phyloP scores from a whole-genome alignment of 2,329 filamentous ascomycete species.

The Seiridium cupressi region DNA sequence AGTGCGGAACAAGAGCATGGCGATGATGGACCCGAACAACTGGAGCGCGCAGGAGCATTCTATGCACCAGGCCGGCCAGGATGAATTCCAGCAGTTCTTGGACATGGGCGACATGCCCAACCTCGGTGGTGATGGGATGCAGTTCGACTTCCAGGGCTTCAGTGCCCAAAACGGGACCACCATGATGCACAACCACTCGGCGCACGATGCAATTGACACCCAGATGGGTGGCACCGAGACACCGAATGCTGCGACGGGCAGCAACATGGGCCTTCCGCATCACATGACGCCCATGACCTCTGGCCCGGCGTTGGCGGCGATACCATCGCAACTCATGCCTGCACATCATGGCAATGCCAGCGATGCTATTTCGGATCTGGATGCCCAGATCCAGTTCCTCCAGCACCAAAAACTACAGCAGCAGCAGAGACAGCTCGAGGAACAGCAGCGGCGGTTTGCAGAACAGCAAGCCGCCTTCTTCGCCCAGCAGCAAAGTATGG shows the following conservation, averaged over 20 bases:
- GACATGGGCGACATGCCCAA: slow-evolving; percentile 57
- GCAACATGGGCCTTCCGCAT: slow-evolving; percentile 38
- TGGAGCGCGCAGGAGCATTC: slow-evolving; percentile 59
- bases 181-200: slow-evolving; percentile 34
- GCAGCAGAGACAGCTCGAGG: slow-evolving; percentile 56
- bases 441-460: slow-evolving; percentile 47
- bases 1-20: slow-evolving; percentile 17
- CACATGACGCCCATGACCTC: slow-evolving; percentile 49
- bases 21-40: slow-evolving; percentile 51
- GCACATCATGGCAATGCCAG: slow-evolving; percentile 40
- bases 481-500: slow-evolving; percentile 51
- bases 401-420: slow-evolving; percentile 63
- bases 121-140: slow-evolving; percentile 49
- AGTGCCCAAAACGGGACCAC: slow-evolving; percentile 35
- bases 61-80: slow-evolving; percentile 49
- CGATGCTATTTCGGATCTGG: slow-evolving; percentile 57
- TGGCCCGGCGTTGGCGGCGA: slow-evolving; percentile 40
- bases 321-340: slow-evolving; percentile 44
- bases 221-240: slow-evolving; percentile 46
- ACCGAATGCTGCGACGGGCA: slow-evolving; percentile 33
- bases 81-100: slow-evolving; percentile 65
- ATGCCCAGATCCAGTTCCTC: slow-evolving; percentile 65
- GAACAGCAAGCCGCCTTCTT: slow-evolving; percentile 50
- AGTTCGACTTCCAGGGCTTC: slow-evolving; percentile 61
- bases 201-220: slow-evolving; percentile 44